Percentiles rank a stretch among this genome's conserved stretches.
Evolutionary conservation across 768 basidiomycete species (phyloP).

Genomic region (Thelephora ganbajun): DNA sequence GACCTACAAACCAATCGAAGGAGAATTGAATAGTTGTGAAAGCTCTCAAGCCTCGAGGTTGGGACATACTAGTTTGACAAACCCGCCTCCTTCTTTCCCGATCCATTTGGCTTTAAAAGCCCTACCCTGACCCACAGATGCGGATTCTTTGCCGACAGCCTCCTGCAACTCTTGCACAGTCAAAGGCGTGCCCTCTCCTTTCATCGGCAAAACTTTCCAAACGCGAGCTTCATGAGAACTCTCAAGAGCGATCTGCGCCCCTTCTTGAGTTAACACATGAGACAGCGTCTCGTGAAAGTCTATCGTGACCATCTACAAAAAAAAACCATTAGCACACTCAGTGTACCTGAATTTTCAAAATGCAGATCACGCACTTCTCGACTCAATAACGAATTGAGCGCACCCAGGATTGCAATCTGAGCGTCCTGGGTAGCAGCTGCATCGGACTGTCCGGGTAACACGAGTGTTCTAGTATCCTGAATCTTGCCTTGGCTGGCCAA

Average conservation of each 20-base stretch:
- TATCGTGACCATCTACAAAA: constrained; percentile 65
- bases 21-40: constrained; percentile 1
- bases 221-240: constrained; percentile 96
- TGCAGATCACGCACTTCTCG: constrained; percentile 49
- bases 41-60: not conserved
- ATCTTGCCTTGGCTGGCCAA: constrained; percentile 45
- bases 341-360: constrained; percentile 1
- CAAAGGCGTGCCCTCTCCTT: constrained; percentile 56
- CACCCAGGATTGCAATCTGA: constrained; percentile 78
- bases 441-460: constrained; percentile 46
- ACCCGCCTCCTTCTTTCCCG: constrained; percentile 73
- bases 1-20: constrained; percentile 29
- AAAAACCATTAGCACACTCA: not conserved
- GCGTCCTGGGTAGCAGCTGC: constrained; percentile 55
- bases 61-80: constrained; percentile 68
- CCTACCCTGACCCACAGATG: constrained; percentile 87
- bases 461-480: constrained; percentile 53
- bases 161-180: constrained; percentile 56
- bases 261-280: constrained; percentile 73
- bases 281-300: constrained; percentile 63
- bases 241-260: constrained; percentile 54
- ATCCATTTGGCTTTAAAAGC: constrained; percentile 99
- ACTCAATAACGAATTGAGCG: constrained; percentile 78
- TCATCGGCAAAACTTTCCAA: constrained; percentile 69
- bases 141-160: constrained; percentile 70